Base-by-base conservation (phyloP, 352 stramenopile genomes). In the Phytopythium vexans region DNA sequence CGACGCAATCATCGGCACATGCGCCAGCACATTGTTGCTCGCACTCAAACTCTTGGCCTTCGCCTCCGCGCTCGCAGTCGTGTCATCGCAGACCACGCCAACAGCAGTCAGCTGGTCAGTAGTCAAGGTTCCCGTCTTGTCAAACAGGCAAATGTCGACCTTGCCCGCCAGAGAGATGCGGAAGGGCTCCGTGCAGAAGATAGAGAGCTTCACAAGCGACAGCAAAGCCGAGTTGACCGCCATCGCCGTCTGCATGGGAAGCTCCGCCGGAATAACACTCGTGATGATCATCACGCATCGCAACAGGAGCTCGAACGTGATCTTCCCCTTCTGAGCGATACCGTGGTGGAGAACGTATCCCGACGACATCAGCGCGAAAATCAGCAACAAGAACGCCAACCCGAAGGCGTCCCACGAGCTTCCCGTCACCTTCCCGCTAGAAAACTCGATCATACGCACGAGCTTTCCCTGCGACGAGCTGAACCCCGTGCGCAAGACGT, bases 281-380 rank as follows among this genome's bases (percentile, higher is more conserved):
- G 97, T 99, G 58, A 99, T 96, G 56, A 99, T 99, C 37, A 99
- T 94, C 40, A 99, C 94, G 58, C 97, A 98, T 54, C 98, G 96
- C 16, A 99, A 77, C 14, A 98, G 59, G 10, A 99, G 77, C 58
- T 99, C 96, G 58, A 98, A 99, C 44, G 89, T 92, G 62, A 95
- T 97, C 50, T 97, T 96, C 16, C 82, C 76, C 62, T 95, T 92
- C 52, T 96, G 81, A 2, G 66, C 80, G 44, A 95, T 88, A 51
- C 86, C 85, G 47, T 96, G 81, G 34, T 74, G 62, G n/a, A 99
- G 70, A 21, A 99, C 97, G 52, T 97, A 98, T 12, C 75, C 77
- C 21, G 96, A 96, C 36, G 96, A 97, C 3, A 89, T 53, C 49
- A 99, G 62, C n/a, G 97, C 97, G 63, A 99, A 99, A 11, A 98